Conservation (phyloP, 129 eudicot genomes). For the Tagetes patula region DNA sequence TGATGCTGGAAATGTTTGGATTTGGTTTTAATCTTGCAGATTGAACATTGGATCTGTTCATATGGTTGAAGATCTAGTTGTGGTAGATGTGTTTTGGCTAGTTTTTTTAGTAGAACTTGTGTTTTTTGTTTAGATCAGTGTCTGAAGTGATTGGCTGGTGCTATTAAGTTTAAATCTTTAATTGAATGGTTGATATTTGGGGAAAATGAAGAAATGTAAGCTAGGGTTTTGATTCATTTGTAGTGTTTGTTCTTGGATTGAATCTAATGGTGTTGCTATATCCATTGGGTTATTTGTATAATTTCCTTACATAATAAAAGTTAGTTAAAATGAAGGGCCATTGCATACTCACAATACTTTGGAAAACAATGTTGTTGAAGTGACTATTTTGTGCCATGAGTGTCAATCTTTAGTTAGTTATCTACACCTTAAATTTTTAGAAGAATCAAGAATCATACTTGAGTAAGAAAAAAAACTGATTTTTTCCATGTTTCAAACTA, state of each 20-base stretch:
- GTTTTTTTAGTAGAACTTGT: constrained; percentile 7
- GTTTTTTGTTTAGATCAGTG: constrained; percentile 22
- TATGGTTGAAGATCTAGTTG: constrained; percentile 51
- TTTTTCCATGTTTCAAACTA: not conserved
- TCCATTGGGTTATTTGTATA: constrained; percentile 19
- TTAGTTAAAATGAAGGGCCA: not conserved
- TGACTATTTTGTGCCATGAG: too few relatives aligned
- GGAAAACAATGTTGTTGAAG: too few relatives aligned
- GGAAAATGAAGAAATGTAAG: constrained; percentile 24
- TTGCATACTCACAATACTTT: too few relatives aligned
- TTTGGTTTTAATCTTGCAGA: constrained; percentile 27
- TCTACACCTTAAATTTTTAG: too few relatives aligned
- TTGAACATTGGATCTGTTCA: constrained; percentile 47
- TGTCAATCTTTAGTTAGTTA: too few relatives aligned
- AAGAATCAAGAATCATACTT: too few relatives aligned
- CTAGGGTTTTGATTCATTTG: constrained; percentile 28
- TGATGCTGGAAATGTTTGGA: constrained; percentile 23
- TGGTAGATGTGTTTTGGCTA: constrained; percentile 24
- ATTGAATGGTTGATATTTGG: constrained; percentile 14
- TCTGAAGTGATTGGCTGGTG: constrained; percentile 14
- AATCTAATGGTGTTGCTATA: not conserved
- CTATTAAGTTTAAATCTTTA: constrained; percentile 12
- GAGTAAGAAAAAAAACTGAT: too few relatives aligned
- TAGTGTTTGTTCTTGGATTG: too few relatives aligned
- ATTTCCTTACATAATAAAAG: not conserved